Conservation (phyloP, 495 filamentous ascomycete species). For the Haplographium delicatum region DNA sequence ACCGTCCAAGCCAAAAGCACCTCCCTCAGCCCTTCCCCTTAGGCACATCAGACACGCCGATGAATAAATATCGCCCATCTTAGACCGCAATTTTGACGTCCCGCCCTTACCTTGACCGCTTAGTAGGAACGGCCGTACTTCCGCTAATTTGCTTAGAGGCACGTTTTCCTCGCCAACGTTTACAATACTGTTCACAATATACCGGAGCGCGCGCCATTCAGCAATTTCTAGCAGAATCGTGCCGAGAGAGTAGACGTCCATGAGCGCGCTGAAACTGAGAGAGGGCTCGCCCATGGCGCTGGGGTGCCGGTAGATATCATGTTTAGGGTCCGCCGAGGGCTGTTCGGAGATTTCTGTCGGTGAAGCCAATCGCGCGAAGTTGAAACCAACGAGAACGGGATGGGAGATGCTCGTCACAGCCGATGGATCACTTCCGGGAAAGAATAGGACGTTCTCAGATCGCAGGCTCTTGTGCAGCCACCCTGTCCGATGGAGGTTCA, state of each 20-base stretch:
- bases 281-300: constrained; percentile 19
- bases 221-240: constrained; percentile 31
- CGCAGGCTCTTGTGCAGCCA: constrained; percentile 37
- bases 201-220: constrained; percentile 22
- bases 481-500: constrained; percentile 32
- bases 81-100: neutral
- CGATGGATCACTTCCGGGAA: constrained; percentile 8
- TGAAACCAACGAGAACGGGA: constrained; percentile 32
- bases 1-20: neutral
- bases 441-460: constrained; percentile 34
- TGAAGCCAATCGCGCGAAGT: constrained; percentile 27
- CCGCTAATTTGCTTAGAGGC: neutral
- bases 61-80: neutral
- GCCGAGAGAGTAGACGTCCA: constrained; percentile 33
- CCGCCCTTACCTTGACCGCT: neutral
- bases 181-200: neutral
- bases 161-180: neutral
- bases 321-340: constrained; percentile 15
- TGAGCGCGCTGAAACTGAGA: constrained; percentile 24
- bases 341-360: constrained; percentile 23
- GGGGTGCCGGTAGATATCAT: constrained; percentile 34
- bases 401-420: neutral
- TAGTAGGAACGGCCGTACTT: neutral
- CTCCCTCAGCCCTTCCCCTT: neutral
- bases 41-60: neutral